Base-by-base conservation (phyloP, 164 flowering plant species). In the Magnolia sinica region DNA sequence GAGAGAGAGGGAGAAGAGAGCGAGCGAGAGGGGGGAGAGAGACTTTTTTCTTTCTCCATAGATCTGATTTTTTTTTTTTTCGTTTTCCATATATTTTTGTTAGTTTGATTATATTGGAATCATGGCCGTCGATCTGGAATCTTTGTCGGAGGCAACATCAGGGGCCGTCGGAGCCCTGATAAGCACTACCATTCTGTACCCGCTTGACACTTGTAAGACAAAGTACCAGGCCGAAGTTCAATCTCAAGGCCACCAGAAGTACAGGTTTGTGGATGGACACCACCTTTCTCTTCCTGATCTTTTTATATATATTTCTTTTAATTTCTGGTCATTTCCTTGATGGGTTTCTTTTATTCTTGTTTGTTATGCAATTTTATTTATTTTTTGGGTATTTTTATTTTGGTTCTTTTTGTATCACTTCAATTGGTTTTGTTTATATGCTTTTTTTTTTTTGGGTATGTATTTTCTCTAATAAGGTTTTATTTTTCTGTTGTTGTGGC, bases 171-270 rank as follows among this genome's bases (percentile, higher is more conserved):
- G 91, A 72, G 79, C 91, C 51, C 76, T 88, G 16, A 80, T 84
- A 11, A 88, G 91, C 81, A 88, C 89, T 63, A 85, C 89, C 22
- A 68, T 84, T 8, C 75, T 88, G 72, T 87, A 88, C 70, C 91
- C 91, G 1, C 84, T 88, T 2, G 91, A 88, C 58, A 85, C 89
- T 8, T 88, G 91, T 78, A 86, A 86, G 78, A 84, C 90, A 27
- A 86, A 85, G 82, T 88, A 83, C 74, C 90, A 86, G 76, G 90
- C 90, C 66, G 90, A 88, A 72, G 80, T 84, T 55, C 80, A 79
- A 22, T 72, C 80, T 13, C 80, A 74, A 14, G 73, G 81, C 31
- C 85, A 73, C 18, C 83, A 68, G 29, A 86, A 84, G 76, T 88
- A 88, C 82, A 88, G 87, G 90, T 87, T 14, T 8, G 19, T 18